Base-by-base conservation (phyloP, 306 rosid genomes). In the Cicer judaicum region DNA sequence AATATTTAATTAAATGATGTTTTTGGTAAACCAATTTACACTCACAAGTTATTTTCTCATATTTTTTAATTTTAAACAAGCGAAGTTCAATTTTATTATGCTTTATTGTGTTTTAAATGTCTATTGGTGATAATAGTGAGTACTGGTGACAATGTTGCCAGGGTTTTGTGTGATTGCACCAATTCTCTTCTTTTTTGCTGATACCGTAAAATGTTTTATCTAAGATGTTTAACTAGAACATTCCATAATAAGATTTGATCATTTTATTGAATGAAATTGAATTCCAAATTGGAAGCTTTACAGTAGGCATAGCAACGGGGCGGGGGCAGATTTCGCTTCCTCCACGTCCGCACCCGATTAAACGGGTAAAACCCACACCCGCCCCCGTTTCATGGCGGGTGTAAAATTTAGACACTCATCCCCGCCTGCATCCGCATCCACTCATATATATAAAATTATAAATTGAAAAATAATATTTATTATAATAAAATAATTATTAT, bases 251-350 rank as follows among this genome's bases (percentile, higher is more conserved):
- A 8, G 5, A 40, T 41, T 64, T 40, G 36, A 14, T 64, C 29
- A 41, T 64, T 36, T 64, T 42, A 7, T 56, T 70, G 64, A 15
- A 53, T 15, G 38, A 24, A 57, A 6, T 57, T 57, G 64, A 57
- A 57, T 57, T 14, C 24, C 64, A 57, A 57, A 24, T 57, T 24
- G 64, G 40, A 57, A 29, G 41, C 64, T 21, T 24, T 24, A 24
- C 41, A 10, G 29, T n/a, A n/a, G n/a, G n/a, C n/a, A n/a, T n/a
- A n/a, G n/a, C n/a, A n/a, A n/a, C n/a, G n/a, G n/a, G n/a, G n/a
- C n/a, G n/a, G n/a, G n/a, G n/a, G n/a, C n/a, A n/a, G n/a, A n/a
- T n/a, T n/a, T n/a, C n/a, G n/a, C n/a, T n/a, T n/a, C n/a, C n/a
- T n/a, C n/a, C n/a, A n/a, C n/a, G n/a, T n/a, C n/a, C n/a, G n/a